Evolutionary conservation across 768 basidiomycete genomes (phyloP), one percentile per base, ranked within the genome.

Genomic region (Trametes meyenii): DNA sequence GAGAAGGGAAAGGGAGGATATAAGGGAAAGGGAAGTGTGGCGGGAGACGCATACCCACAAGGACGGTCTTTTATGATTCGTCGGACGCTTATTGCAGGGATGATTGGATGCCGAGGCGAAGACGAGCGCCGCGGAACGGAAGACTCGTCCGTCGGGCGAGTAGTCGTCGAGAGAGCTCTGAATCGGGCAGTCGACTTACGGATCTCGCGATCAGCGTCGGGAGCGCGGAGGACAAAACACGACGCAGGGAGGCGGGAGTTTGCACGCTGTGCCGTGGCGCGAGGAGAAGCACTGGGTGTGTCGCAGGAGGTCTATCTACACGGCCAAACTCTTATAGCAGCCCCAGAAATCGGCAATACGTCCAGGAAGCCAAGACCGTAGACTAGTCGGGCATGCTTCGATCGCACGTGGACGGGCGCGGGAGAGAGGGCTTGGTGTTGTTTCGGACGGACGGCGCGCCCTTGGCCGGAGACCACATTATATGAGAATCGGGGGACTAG

Each of bases 21-120:
- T 58, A 50, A 24, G 36, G 23, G 26, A 13, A 35, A 33, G 46
- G 36, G 35, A 16, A 21, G 17, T 26, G 39, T 11, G 17, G 29
- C 24, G 55, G 42, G 44, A 35, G 42, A 52, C 56, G 29, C 51
- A 29, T 12, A 50, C 57, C 45, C 48, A 55, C 55, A 63, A 36
- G 56, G 26, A 17, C 23, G 58, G n/a, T 19, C 29, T 50, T 33
- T 50, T 58, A 26, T 52, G 26, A 55, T 39, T 45, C 33, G 48
- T 45, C 51, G 51, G 51, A n/a, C 19, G 38, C 51, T 40, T 21
- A 26, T 6, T 39, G 50, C 17, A 26, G 42, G 51, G 36, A 39
- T 62, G 61, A 50, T 45, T 23, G 17, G 50, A 51, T 62, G 36
- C 36, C 50, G 42, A 50, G 42, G 50, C 39, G 52, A 44, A 52